These are phyloP conservation scores for Nissolia schottii DNA, from an alignment of 306 rosid species.

Conservation along the genomic window DNA sequence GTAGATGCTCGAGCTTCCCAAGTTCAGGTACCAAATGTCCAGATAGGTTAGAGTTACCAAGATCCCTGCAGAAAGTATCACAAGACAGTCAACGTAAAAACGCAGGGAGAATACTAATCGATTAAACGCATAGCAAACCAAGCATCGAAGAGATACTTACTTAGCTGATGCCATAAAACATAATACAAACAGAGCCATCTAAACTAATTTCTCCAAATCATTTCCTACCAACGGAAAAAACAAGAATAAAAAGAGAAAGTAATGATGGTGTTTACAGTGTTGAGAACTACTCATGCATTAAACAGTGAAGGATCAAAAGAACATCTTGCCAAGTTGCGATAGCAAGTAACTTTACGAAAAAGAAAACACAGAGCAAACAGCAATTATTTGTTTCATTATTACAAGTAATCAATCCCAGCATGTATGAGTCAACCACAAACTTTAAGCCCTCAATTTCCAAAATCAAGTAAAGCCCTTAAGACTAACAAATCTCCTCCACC, in stretches of 20 bases:
- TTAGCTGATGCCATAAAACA: background rate
- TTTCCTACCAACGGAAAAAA: background rate
- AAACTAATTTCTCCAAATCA: background rate
- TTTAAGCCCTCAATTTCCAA: background rate
- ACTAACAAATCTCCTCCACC: background rate
- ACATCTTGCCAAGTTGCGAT: background rate
- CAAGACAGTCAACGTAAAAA: slow-evolving; percentile 1
- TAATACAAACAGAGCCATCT: background rate
- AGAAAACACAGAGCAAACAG: background rate
- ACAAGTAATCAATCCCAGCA: background rate
- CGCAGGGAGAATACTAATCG: background rate
- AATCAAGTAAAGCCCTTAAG: background rate
- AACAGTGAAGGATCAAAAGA: background rate
- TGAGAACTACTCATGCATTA: background rate
- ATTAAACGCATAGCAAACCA: background rate
- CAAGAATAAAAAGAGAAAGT: background rate
- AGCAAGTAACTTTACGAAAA: background rate
- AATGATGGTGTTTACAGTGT: background rate
- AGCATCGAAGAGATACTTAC: background rate
- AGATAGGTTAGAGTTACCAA: slow-evolving; percentile 88
- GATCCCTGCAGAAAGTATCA: slow-evolving; percentile 60
- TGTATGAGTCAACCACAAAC: background rate
- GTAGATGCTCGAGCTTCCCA: slow-evolving; percentile 81
- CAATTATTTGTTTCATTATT: background rate
- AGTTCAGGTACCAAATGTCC: slow-evolving; percentile 92